Base-by-base conservation (phyloP, 208 protist species). In the Crithidia brevicula region DNA sequence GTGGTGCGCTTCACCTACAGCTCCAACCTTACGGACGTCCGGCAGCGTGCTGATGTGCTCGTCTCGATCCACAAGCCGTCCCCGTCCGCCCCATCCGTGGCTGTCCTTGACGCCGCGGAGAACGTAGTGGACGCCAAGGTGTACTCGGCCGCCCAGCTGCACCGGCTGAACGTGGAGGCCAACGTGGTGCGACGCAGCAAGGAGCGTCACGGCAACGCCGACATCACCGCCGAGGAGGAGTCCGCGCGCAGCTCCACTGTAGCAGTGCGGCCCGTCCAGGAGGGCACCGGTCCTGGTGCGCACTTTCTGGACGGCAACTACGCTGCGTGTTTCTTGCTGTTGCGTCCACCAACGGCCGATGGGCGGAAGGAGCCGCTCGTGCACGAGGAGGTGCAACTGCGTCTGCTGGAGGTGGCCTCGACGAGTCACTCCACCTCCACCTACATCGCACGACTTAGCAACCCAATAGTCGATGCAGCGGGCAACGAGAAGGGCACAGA, bases 251-350 rank as follows among this genome's bases (percentile, higher is more conserved):
- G 57, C 64, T 56, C 42, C 22, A 66, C 64, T 13, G 13, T 67
- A 28, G 46, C 40, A 22, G 4, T 65, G 49, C 56, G 50, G 9
- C 58, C 57, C 0, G 42, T 47, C 10, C 43, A 42, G 64, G 43
- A 49, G 2, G 59, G 51, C 38, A 53, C 22, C 33, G 57, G 51
- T 3, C 15, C 50, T 9, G 30, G 36, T 25, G 38, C 63, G 28
- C 34, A 50, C 52, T 38, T 60, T 7, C 33, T 65, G n/a, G 58
- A 66, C 18, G 82, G 82, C 9, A 75, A 50, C 63, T 83, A 86
- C 64, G 76, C 71, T 3, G 59, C 80, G 13, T 88, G 83, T 67
- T 88, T 88, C 61, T 62, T 50, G 16, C 71, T 87, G 15, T 31
- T 79, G 28, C 60, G 45, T 34, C 25, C 56, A 22, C n/a, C 50